Evolutionary conservation across 805 yeast species (phyloP).

Genomic region (Cyberlindnera meyerae): DNA sequence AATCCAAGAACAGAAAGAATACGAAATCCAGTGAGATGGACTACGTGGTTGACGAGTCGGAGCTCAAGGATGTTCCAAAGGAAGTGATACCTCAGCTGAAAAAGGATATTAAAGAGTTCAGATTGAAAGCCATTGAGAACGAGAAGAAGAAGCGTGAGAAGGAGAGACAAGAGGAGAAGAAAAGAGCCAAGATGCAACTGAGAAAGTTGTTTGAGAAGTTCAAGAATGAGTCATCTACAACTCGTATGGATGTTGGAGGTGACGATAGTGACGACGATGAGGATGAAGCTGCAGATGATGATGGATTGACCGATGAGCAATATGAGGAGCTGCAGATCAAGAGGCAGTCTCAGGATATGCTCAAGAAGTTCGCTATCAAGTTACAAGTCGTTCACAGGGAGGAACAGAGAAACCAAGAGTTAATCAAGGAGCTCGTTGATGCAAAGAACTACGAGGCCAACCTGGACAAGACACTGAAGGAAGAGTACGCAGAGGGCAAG

Average conservation of each 20-base stretch:
- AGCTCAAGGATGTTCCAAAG: slow-evolving; percentile 52
- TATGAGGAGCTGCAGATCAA: slow-evolving; percentile 28
- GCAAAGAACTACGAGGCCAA: slow-evolving; percentile 33
- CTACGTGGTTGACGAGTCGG: slow-evolving; percentile 54
- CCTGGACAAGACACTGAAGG: slow-evolving; percentile 30
- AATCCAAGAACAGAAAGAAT: slow-evolving; percentile 1
- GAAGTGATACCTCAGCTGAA: slow-evolving; percentile 48
- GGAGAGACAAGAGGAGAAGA: slow-evolving; percentile 44
- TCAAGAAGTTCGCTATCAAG: slow-evolving; percentile 19
- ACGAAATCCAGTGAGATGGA: slow-evolving; percentile 12
- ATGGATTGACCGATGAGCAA: slow-evolving; percentile 31
- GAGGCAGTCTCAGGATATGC: slow-evolving; percentile 16
- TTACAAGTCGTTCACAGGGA: slow-evolving; percentile 12
- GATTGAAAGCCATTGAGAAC: slow-evolving; percentile 47
- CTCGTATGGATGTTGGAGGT: slow-evolving; percentile 19
- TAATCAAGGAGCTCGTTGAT: slow-evolving; percentile 21
- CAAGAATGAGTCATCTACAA: slow-evolving; percentile 22
- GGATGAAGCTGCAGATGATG: slow-evolving; percentile 21
- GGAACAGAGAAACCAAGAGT: slow-evolving; percentile 15
- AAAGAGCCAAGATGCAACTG: slow-evolving; percentile 42
- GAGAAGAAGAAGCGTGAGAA: slow-evolving; percentile 48
- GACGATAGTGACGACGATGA: slow-evolving; percentile 20
- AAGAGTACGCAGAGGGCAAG: slow-evolving; percentile 14
- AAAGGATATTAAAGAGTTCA: slow-evolving; percentile 49
- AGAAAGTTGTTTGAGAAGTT: slow-evolving; percentile 40